phyloP scores from a whole-genome alignment of 495 filamentous ascomycete species.

The Clavariopsis aquatica region DNA sequence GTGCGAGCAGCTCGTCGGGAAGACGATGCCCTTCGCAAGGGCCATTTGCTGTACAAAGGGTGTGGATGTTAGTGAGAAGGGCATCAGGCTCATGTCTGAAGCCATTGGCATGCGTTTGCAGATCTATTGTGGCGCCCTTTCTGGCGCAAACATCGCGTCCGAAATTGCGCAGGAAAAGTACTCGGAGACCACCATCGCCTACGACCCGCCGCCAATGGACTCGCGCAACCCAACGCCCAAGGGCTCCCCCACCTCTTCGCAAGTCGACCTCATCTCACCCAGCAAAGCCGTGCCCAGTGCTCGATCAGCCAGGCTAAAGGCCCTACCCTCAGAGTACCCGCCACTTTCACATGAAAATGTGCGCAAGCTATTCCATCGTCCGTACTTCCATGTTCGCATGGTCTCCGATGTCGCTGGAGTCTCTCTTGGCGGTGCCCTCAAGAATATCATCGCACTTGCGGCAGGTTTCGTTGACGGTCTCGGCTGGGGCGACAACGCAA shows the following conservation, averaged over 20 bases:
- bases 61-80: conserved; percentile 80
- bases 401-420: conserved; percentile 93
- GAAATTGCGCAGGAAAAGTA: conserved; percentile 95
- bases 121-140: conserved; percentile 96
- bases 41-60: conserved; percentile 99
- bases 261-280: conserved; percentile 61
- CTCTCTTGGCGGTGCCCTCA: conserved; percentile 90
- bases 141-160: conserved; percentile 93
- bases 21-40: conserved; percentile 87
- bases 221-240: conserved; percentile 69
- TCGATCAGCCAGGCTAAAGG: conserved; percentile 57
- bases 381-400: conserved; percentile 95
- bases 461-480: conserved; percentile 94
- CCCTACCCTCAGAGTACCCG: conserved; percentile 77
- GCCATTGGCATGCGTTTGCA: conserved; percentile 83
- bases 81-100: conserved; percentile 88
- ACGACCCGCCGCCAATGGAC: conserved; percentile 86
- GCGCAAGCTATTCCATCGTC: conserved; percentile 86
- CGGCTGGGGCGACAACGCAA: conserved; percentile 97
- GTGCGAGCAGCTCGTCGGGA: conserved; percentile 80
- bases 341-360: conserved; percentile 76
- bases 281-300: conserved; percentile 65
- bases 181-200: conserved; percentile 95
- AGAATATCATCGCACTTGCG: conserved; percentile 94
- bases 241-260: conserved; percentile 57